These are phyloP conservation scores for Lojkania enalia DNA, from an alignment of 2,329 filamentous ascomycete genomes.

Conservation along the genomic window DNA sequence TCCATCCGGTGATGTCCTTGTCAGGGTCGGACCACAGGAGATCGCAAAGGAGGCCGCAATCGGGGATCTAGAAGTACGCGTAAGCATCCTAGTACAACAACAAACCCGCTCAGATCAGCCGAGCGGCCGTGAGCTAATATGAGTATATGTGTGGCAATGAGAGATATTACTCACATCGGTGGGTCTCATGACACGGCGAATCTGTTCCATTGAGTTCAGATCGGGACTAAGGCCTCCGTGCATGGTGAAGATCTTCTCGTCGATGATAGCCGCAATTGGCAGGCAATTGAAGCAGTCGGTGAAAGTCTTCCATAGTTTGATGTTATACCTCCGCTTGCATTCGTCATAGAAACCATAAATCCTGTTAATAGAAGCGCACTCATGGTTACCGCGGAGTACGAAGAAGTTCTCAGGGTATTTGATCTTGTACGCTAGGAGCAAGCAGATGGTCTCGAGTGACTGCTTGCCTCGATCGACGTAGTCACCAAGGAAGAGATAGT, in stretches of 20 bases:
- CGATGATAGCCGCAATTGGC: slow-evolving; percentile 97
- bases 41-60: slow-evolving; percentile 96
- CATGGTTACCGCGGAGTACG: slow-evolving; percentile 96
- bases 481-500: slow-evolving; percentile 98
- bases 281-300: slow-evolving; percentile 99
- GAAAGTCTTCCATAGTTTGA: slow-evolving; percentile 99
- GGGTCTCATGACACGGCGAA: slow-evolving; percentile 96
- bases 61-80: slow-evolving; percentile 74
- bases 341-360: slow-evolving; percentile 99
- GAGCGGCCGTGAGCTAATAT: too few relatives aligned
- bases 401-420: slow-evolving; percentile 99
- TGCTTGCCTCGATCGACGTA: slow-evolving; percentile 99
- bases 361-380: slow-evolving; percentile 97
- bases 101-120: slow-evolving; percentile 31
- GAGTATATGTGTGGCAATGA: too few relatives aligned
- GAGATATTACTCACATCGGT: slow-evolving; percentile 77
- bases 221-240: slow-evolving; percentile 96
- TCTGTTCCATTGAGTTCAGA: slow-evolving; percentile 99
- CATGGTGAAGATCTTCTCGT: slow-evolving; percentile 99
- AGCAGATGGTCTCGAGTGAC: slow-evolving; percentile 96
- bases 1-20: slow-evolving; percentile 99
- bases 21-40: slow-evolving; percentile 98
- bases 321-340: slow-evolving; percentile 98
- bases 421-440: slow-evolving; percentile 98
- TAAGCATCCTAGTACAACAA: slow-evolving; percentile 42